phyloP scores from a whole-genome alignment of 2,329 filamentous ascomycete species.

The Beauveria bassiana region DNA sequence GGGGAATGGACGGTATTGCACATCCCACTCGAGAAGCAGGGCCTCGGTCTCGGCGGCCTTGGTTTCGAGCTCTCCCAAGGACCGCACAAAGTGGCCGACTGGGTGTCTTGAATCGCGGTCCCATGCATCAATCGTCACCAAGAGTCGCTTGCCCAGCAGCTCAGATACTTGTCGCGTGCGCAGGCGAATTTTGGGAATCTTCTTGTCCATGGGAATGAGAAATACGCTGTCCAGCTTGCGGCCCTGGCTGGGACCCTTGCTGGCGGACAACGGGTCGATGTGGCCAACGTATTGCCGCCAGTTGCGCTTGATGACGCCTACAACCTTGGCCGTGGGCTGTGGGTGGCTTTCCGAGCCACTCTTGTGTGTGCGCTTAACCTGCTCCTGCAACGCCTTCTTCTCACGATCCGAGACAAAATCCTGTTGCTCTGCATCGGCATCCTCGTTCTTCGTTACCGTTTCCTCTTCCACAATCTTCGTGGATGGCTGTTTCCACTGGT shows the following conservation, averaged over 20 bases:
- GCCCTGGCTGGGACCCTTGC: conserved; percentile 64
- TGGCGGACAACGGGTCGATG: conserved; percentile 79
- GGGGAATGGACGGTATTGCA: conserved; percentile 94
- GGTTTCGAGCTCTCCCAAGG: conserved; percentile 85
- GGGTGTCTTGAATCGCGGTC: conserved; percentile 89
- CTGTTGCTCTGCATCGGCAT: conserved; percentile 73
- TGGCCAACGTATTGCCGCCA: conserved; percentile 98
- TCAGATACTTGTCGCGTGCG: conserved; percentile 85
- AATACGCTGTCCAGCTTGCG: conserved; percentile 89
- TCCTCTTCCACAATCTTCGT: conserved; percentile 96
- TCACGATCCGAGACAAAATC: conserved; percentile 85
- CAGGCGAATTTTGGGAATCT: conserved; percentile 90
- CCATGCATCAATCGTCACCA: conserved; percentile 94
- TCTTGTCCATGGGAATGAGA: conserved; percentile 95
- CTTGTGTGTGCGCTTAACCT: conserved; percentile 78
- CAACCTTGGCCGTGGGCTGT: conserved; percentile 85
- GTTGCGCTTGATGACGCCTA: conserved; percentile 89
- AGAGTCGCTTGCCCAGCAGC: conserved; percentile 79
- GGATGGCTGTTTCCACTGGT: conserved; percentile 95
- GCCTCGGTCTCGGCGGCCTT: conserved; percentile 98
- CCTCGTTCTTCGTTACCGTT: conserved; percentile 83
- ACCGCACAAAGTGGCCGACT: conserved; percentile 86
- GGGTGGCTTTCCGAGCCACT: conserved; percentile 67
- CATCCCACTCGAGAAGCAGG: conserved; percentile 87
- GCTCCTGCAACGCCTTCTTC: conserved; percentile 78